Percentiles rank a stretch among this genome's conserved stretches.
phyloP scores from a whole-genome alignment of 768 basidiomycete genomes.

The Lactifluus volemus region DNA sequence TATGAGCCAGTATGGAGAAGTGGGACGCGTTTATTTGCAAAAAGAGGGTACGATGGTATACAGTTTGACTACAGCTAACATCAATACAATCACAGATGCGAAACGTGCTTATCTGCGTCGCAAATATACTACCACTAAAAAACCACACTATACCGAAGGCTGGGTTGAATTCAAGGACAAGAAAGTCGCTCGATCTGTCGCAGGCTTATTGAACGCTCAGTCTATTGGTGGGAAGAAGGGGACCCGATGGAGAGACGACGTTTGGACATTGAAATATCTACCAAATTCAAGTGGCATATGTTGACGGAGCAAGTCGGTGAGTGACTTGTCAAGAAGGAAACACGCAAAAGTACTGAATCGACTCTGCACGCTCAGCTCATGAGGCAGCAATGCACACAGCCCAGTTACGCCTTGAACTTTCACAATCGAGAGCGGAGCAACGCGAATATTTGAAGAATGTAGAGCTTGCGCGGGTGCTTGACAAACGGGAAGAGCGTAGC shows the following conservation, averaged over 20 bases:
- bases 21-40: conserved; percentile 89
- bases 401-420: conserved; percentile 83
- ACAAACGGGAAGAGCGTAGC: conserved; percentile 55
- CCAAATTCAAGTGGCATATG: conserved; percentile 99
- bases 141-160: conserved; percentile 87
- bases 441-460: conserved; percentile 91
- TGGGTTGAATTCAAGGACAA: conserved; percentile 99
- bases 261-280: conserved; percentile 99
- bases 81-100: conserved; percentile 42
- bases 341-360: not conserved
- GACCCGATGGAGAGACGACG: conserved; percentile 86
- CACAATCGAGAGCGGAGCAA: conserved; percentile 83
- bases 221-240: conserved; percentile 92
- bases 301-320: conserved; percentile 94
- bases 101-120: conserved; percentile 79
- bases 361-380: conserved; percentile 50
- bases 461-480: conserved; percentile 79
- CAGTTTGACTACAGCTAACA: not conserved
- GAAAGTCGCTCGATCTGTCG: conserved; percentile 78
- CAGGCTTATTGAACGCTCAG: conserved; percentile 93
- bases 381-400: conserved; percentile 85
- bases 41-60: conserved; percentile 59
- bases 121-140: conserved; percentile 77
- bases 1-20: conserved; percentile 81
- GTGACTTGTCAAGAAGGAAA: conserved; percentile 26